Conservation (phyloP, 2,329 filamentous ascomycete species). For the Furcasterigmium sp. region DNA sequence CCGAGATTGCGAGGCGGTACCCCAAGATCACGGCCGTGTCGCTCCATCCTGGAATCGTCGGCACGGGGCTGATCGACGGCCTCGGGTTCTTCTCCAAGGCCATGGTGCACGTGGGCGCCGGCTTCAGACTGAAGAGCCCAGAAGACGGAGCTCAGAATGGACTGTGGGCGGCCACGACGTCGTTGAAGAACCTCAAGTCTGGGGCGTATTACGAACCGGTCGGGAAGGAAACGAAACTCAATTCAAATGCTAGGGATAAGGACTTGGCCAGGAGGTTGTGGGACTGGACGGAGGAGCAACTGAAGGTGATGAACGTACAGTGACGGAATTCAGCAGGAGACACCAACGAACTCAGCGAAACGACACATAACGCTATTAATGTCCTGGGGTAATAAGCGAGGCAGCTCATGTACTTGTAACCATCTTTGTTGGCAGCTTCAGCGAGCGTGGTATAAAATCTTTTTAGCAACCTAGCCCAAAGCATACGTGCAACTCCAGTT, state of each 20-base stretch:
- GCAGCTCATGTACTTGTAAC: too few relatives aligned
- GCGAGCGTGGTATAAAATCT: too few relatives aligned
- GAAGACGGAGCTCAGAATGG: conserved; percentile 23
- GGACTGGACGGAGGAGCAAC: conserved; percentile 28
- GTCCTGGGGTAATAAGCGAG: too few relatives aligned
- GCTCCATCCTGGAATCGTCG: conserved; percentile 40
- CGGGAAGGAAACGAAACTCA: conserved; percentile 14
- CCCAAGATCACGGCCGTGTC: conserved; percentile 36
- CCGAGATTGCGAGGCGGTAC: conserved; percentile 36
- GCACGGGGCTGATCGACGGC: conserved; percentile 17
- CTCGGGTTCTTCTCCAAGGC: conserved; percentile 15
- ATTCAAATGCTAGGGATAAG: conserved; percentile 14
- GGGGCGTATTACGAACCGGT: conserved; percentile 27
- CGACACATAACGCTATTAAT: too few relatives aligned
- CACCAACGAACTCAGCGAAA: too few relatives aligned
- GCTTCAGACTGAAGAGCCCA: conserved; percentile 12
- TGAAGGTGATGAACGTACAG: conserved; percentile 5
- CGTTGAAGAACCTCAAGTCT: conserved; percentile 12
- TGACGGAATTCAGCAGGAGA: neutral
- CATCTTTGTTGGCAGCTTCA: too few relatives aligned
- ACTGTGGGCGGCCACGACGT: conserved; percentile 22
- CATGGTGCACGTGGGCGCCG: conserved; percentile 16
- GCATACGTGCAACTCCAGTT: too few relatives aligned
- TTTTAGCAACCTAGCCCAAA: too few relatives aligned
- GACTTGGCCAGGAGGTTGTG: conserved; percentile 21